A percentile compares a stretch with the other conserved stretches of the same genome.
Evolutionary conservation across 2,329 filamentous ascomycete species (phyloP).

Genomic region (Colletotrichum gigasporum): DNA sequence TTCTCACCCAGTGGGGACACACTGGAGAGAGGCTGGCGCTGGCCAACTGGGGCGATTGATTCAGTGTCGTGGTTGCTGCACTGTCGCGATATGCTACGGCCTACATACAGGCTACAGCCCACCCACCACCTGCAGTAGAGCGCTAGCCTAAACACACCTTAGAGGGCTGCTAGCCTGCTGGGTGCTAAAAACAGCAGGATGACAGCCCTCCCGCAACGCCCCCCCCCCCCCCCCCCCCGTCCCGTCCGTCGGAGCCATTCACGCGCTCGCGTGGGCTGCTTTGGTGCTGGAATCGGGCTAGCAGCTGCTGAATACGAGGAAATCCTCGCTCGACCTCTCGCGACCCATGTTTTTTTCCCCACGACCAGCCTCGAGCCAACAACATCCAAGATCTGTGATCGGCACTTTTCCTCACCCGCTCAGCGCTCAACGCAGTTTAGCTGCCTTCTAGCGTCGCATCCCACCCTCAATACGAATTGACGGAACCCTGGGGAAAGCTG

Average conservation of each 20-base stretch:
- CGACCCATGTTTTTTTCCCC: conserved; percentile 12
- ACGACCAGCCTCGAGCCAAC: too few species aligned
- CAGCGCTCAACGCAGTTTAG: neutral
- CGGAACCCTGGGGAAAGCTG: conserved; percentile 3
- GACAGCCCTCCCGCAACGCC: conserved; percentile 1
- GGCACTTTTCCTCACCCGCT: conserved; percentile 7
- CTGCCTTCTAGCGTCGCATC: conserved; percentile 5
- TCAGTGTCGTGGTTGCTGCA: too few species aligned
- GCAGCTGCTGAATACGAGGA: conserved; percentile 30
- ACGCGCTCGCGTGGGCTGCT: conserved; percentile 1
- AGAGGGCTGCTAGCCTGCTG: neutral
- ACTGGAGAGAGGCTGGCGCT: neutral
- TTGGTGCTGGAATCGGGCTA: too few species aligned
- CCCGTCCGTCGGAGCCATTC: neutral
- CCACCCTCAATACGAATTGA: conserved; percentile 24
- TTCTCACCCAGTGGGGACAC: neutral
- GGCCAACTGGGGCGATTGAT: too few species aligned
- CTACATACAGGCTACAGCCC: too few species aligned
- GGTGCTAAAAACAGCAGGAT: conserved; percentile 24
- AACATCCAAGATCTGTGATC: conserved; percentile 24
- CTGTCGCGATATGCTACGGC: too few species aligned
- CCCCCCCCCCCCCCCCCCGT: too few species aligned
- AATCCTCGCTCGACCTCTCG: neutral
- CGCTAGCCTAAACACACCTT: neutral
- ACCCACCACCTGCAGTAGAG: neutral